A percentile compares a stretch with the other conserved stretches of the same genome.
Evolutionary conservation across 371 early-diverging fungal species (phyloP).

Genomic region (Parasitella parasitica): DNA sequence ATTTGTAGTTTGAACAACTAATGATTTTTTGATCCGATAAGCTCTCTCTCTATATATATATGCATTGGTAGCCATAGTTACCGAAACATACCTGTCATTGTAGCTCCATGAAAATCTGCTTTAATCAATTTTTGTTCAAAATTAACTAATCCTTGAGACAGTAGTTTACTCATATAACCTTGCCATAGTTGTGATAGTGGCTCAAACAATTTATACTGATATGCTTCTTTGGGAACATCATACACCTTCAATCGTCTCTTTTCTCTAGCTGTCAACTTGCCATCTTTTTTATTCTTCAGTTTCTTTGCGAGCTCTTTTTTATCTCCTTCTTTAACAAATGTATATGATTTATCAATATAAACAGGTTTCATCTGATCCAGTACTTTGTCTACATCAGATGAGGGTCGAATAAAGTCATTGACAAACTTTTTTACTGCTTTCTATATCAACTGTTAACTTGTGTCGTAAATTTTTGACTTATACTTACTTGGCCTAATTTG

Average conservation of each 20-base stretch:
- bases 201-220: slow-evolving; percentile 61
- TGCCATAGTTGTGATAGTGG: slow-evolving; percentile 83
- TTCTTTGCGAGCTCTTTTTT: slow-evolving; percentile 17
- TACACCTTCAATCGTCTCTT: slow-evolving; percentile 60
- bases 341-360: slow-evolving; percentile 15
- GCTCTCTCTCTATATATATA: no score
- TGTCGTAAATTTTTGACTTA: neutral
- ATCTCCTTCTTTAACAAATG: slow-evolving; percentile 21
- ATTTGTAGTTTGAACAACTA: slow-evolving; percentile 78
- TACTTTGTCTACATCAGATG: slow-evolving; percentile 7
- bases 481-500: neutral
- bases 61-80: neutral
- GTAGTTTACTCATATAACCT: slow-evolving; percentile 74
- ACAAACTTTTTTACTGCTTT: slow-evolving; percentile 17
- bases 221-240: slow-evolving; percentile 58
- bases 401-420: slow-evolving; percentile 16
- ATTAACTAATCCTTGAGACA: slow-evolving; percentile 31
- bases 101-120: slow-evolving; percentile 86
- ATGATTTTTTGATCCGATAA: neutral
- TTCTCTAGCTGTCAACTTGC: slow-evolving; percentile 62
- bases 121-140: slow-evolving; percentile 71
- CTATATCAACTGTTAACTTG: neutral
- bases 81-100: slow-evolving; percentile 62
- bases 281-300: slow-evolving; percentile 33
- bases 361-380: slow-evolving; percentile 3